Conservation (phyloP, 768 basidiomycete genomes). For the Lactifluus rugatus region DNA sequence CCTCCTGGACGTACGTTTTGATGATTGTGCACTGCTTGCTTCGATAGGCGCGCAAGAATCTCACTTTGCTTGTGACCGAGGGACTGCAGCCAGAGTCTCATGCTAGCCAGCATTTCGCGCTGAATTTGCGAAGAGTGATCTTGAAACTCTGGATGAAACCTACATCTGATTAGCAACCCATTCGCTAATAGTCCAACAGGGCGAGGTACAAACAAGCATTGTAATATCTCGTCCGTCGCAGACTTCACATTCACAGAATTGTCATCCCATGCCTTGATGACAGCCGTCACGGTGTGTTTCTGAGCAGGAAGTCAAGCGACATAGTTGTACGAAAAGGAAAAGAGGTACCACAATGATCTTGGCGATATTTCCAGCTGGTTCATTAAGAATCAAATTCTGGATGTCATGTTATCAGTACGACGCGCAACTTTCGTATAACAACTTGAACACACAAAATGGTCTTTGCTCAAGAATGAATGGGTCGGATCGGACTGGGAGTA, state of each 20-base stretch:
- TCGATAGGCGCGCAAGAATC: constrained; percentile 47
- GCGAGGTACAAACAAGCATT: constrained; percentile 45
- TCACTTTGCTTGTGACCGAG: constrained; percentile 40
- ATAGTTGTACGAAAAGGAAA: neutral
- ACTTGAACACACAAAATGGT: constrained; percentile 64
- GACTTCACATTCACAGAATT: constrained; percentile 44
- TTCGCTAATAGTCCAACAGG: neutral
- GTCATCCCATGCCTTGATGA: constrained; percentile 80
- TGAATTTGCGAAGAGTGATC: constrained; percentile 54
- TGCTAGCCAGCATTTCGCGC: constrained; percentile 62
- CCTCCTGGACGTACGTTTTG: constrained; percentile 54
- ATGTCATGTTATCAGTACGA: neutral
- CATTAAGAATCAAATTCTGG: constrained; percentile 71
- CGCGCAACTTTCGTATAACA: constrained; percentile 10
- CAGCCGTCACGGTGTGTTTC: constrained; percentile 55
- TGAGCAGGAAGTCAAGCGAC: constrained; percentile 21
- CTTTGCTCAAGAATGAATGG: constrained; percentile 82
- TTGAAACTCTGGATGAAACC: constrained; percentile 83
- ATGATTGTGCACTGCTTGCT: constrained; percentile 61
- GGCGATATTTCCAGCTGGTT: constrained; percentile 71
- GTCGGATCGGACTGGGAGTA: constrained; percentile 65
- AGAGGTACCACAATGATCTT: constrained; percentile 50
- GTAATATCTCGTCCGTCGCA: constrained; percentile 51
- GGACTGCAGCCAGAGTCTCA: constrained; percentile 50
- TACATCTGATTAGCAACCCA: constrained; percentile 21